Evolutionary conservation across 106 monocot genomes (phyloP), one percentile per base, ranked within the genome.

Genomic region (Apostasia ramifera): DNA sequence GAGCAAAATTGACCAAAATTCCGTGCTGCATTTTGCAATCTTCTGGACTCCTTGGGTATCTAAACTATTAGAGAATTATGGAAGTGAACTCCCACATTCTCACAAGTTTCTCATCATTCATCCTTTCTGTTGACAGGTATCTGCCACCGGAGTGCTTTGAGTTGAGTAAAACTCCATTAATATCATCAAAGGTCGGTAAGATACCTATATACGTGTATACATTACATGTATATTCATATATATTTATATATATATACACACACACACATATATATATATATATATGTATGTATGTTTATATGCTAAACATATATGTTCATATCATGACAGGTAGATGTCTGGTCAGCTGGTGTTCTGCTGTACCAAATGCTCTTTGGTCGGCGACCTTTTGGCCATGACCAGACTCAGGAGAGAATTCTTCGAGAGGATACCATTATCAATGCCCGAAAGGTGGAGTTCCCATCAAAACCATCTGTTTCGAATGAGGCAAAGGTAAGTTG

Each of bases 61-160:
- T 26, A 26, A 26, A 26, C 26, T 26, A 26, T 26, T 26, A 26
- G 26, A 26, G 26, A 26, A 26, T 26, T 26, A 26, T 26, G 26
- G 26, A 26, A 26, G 26, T 26, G 26, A 26, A 26, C 26, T 26
- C 26, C 26, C 26, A 26, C 26, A 26, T 26, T 26, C 26, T 26
- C 26, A 26, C 26, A 26, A 66, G 2, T 66, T 38, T 8, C 2
- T 66, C 15, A 53, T 53, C 5, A 7, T 15, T 59, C 42, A 6
- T 68, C 53, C 41, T 68, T 54, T 2, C 51, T 59, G 13, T 75
- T 81, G 70, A 68, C 83, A 98, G 97, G 97, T 98, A 98, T 66
- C 76, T 98, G 72, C 97, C 97, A 46, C 97, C 97, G n/a, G 97
- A 98, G 70, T 98, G 97, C 75, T 98, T 98, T 75, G 97, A 89